A percentile compares a stretch with the other conserved stretches of the same genome.
Evolutionary conservation across 1,284 basidiomycete genomes (phyloP).

Genomic region (Trichosporon sp.): DNA sequence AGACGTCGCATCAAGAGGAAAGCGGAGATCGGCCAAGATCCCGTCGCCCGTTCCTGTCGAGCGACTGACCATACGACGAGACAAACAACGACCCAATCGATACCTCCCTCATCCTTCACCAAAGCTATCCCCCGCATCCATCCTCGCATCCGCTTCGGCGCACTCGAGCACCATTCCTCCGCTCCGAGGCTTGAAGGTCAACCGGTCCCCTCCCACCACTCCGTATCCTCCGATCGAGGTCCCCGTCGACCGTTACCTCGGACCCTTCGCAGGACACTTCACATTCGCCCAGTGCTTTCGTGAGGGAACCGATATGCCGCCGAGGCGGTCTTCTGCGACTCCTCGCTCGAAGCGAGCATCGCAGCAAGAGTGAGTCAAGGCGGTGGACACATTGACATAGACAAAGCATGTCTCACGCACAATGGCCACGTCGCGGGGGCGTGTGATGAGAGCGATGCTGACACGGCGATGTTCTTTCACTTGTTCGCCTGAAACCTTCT

Average conservation of each 20-base stretch:
- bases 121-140: background rate
- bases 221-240: background rate
- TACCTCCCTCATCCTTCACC: background rate
- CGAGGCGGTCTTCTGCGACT: conserved; percentile 10
- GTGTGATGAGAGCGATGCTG: background rate
- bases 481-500: background rate
- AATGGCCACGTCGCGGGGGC: background rate
- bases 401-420: background rate
- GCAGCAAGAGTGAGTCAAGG: conserved; percentile 11
- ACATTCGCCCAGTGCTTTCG: conserved; percentile 16
- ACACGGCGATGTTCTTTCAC: background rate
- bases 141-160: conserved; percentile 6
- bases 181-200: conserved; percentile 9
- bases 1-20: background rate
- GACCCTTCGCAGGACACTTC: conserved; percentile 7
- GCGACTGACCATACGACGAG: conserved; percentile 6
- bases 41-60: background rate
- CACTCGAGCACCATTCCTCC: background rate
- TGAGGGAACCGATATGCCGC: background rate
- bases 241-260: background rate
- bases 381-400: too few relatives aligned
- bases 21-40: conserved; percentile 5
- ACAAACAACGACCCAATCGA: background rate
- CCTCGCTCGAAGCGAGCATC: conserved; percentile 6
- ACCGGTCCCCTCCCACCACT: background rate